Evolutionary conservation across 2,329 filamentous ascomycete genomes (phyloP).

Genomic region (Fusarium oligoseptatum): DNA sequence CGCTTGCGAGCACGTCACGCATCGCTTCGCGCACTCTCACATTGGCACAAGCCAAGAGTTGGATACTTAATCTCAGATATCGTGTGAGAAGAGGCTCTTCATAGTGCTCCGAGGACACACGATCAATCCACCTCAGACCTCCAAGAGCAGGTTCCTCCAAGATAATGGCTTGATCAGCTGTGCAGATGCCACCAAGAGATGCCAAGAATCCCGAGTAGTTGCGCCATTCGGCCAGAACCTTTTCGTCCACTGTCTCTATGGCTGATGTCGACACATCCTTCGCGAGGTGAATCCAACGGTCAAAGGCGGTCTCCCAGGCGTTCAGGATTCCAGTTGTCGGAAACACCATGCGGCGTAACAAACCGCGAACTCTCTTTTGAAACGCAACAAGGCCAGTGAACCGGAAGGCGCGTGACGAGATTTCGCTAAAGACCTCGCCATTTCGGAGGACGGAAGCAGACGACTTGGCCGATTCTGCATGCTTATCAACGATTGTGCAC

Average conservation of each 20-base stretch:
- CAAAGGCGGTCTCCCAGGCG: constrained; percentile 76
- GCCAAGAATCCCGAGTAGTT: constrained; percentile 78
- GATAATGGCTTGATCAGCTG: constrained; percentile 68
- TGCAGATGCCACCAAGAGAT: constrained; percentile 75
- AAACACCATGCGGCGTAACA: constrained; percentile 71
- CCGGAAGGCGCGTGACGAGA: constrained; percentile 73
- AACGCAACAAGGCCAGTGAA: constrained; percentile 79
- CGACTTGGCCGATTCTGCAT: constrained; percentile 63
- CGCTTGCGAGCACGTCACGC: constrained; percentile 74
- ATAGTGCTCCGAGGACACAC: constrained; percentile 67
- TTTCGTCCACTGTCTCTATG: constrained; percentile 67
- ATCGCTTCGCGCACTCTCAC: constrained; percentile 76
- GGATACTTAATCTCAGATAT: constrained; percentile 74
- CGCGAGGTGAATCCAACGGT: constrained; percentile 73
- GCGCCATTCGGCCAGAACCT: constrained; percentile 72
- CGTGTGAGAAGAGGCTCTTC: constrained; percentile 72
- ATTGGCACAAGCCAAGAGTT: constrained; percentile 74
- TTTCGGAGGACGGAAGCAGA: constrained; percentile 70
- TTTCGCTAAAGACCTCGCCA: constrained; percentile 70
- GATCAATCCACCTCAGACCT: constrained; percentile 75
- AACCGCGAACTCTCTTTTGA: constrained; percentile 73
- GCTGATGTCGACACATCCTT: constrained; percentile 71
- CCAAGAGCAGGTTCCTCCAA: constrained; percentile 70
- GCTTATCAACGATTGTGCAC: constrained; percentile 66
- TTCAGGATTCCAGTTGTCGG: constrained; percentile 76